Base-by-base conservation (phyloP, 1,284 basidiomycete genomes). In the Cryptococcus hybrid region DNA sequence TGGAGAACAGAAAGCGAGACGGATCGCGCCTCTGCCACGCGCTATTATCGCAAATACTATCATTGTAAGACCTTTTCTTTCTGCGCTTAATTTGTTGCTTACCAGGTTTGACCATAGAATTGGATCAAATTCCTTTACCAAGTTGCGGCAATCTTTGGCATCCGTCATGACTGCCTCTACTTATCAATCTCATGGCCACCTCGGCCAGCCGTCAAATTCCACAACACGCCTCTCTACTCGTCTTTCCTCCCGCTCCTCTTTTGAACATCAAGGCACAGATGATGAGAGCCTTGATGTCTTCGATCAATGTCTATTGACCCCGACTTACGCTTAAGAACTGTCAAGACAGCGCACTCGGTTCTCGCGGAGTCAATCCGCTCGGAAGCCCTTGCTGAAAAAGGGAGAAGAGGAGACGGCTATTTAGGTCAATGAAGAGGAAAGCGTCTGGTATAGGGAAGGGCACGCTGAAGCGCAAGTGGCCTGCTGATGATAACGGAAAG, bases 281-380 rank as follows among this genome's bases (percentile, higher is more conserved):
- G 61, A 66, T 12, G 64, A 69, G 30, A 67, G 66, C 1, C 61
- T 67, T 12, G 72, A 74, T 38, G 52, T 61, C 46, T 73, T 71
- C 48, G 75, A 75, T 57, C 69, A 7, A 54, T 63, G 46, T 80
- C 80, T 54, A 87, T 93, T 67, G 91, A 94, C 81, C 88, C 89
- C 12, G 86, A 91, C 67, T 82, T 92, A 7, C 86, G 89, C 38
- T 82, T 96, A 54, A 85, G 90, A 55, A 93, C 92, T 0, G 89
- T 92, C 18, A 85, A 88, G 64, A 95, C 92, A 1, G 92, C 92
- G 1, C 86, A 89, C 11, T 90, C 88, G 15, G 90, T 89, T 36
- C 86, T 95, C 63, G 88, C 89, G 64, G 90, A 93, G 78, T 89
- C 88, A 7, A 86, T 89, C 53, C 84, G 84, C 52, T 84, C 86